Evolutionary conservation across 2,329 filamentous ascomycete species (phyloP), one percentile per base, ranked within the genome.

Genomic region (Diaporthe vexans): DNA sequence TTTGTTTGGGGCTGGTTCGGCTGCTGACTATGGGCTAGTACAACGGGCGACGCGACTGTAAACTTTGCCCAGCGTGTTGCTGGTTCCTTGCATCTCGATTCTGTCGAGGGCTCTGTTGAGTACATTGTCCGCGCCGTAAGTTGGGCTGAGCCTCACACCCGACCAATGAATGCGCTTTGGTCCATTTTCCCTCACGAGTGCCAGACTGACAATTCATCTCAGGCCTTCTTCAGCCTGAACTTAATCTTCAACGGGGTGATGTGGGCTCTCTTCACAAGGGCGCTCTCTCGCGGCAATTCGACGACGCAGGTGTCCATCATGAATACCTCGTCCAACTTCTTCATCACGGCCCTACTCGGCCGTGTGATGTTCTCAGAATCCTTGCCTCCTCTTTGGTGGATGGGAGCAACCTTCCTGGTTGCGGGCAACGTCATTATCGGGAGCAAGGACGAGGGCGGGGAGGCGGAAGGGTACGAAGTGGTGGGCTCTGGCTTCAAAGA

Each of bases 241-340:
- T 86, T 95, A 58, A 82, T 89, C 69, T 95, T 95, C 83, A 95
- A 95, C 79, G 93, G 90, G 70, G 86, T 94, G 83, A 96, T 96
- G 94, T 96, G 94, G 94, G 91, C 92, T 0, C 88, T 96, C 63
- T 96, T 95, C 85, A 96, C 94, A 9, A 89, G 91, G 67, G 94
- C 94, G 70, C 89, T 96, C n/a, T 91, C 93, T 0, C 88, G 90
- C 24, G 93, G 93, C 19, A 89, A 90, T 74, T 95, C 93, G 1
- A 95, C 94, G 11, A 94, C 94, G 0, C 93, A 94, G 80, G 94
- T 95, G 65, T 93, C 91, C 77, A 93, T 96, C 81, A 91, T 96
- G 82, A 96, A 96, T 82, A 95, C 94, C 3, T 94, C 93, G 19
- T 88, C 93, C 73, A 96, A 96, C 84, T 96, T 96, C 82, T 88